phyloP scores from a whole-genome alignment of 345 rosid genomes.

The sweet orange (Citrus sinensis) region DNA sequence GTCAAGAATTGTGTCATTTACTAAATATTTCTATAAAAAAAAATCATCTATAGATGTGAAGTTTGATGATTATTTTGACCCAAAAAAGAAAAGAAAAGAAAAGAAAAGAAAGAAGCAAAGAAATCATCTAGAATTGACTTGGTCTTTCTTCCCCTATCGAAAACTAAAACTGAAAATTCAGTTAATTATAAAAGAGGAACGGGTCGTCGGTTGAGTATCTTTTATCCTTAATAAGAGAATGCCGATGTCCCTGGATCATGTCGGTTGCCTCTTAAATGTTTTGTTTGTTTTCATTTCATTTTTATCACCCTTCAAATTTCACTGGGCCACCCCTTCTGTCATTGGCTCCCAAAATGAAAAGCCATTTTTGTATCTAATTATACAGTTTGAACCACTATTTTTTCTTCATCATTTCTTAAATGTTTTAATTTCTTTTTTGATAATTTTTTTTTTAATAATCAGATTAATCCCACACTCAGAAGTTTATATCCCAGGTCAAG shows the following conservation, averaged over 20 bases:
- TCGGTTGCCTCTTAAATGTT: neutral
- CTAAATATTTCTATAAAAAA: too few relatives aligned
- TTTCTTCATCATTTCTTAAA: neutral
- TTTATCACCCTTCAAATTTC: neutral
- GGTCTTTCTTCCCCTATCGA: neutral
- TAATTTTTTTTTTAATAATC: too few relatives aligned
- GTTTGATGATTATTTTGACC: too few relatives aligned
- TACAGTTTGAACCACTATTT: neutral
- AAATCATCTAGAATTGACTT: neutral
- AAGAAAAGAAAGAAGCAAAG: too few relatives aligned
- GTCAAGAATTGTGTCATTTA: too few relatives aligned
- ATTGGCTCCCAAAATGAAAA: neutral
- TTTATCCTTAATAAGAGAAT: neutral
- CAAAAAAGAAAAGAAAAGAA: too few relatives aligned
- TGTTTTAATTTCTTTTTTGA: neutral
- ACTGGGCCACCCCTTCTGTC: too few relatives aligned
- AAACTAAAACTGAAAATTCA: neutral
- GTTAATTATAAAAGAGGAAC: neutral
- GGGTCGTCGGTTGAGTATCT: neutral
- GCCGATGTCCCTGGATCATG: constrained; percentile 1
- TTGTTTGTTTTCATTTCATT: neutral
- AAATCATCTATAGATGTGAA: too few relatives aligned
- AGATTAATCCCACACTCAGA: too few relatives aligned
- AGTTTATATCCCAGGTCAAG: too few relatives aligned
- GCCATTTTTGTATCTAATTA: neutral